phyloP scores from a whole-genome alignment of 805 yeast genomes.

The Lipomyces spencermartinsiae region DNA sequence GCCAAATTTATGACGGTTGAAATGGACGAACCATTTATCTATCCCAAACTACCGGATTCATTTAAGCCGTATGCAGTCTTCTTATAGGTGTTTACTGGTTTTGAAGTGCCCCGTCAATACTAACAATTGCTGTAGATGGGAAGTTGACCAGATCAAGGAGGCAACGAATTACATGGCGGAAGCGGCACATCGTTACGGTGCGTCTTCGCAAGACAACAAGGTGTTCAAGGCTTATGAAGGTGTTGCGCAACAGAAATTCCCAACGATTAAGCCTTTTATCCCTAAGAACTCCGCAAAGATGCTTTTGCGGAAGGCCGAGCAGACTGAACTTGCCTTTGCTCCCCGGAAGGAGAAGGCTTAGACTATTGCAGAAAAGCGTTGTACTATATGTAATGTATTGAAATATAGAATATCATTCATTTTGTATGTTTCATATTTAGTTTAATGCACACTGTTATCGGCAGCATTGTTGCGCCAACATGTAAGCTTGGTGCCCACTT shows the following conservation, averaged over 20 bases:
- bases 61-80: constrained; percentile 45
- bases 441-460: not conserved
- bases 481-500: too few relatives aligned
- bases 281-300: constrained; percentile 50
- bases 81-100: constrained; percentile 38
- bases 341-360: not conserved
- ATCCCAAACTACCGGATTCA: constrained; percentile 71
- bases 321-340: not conserved
- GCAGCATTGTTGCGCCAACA: too few relatives aligned
- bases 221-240: constrained; percentile 52
- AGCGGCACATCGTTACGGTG: constrained; percentile 41
- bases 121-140: constrained; percentile 25
- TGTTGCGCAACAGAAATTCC: constrained; percentile 61
- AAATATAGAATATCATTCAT: not conserved
- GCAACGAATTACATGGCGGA: constrained; percentile 30
- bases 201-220: constrained; percentile 26
- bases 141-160: constrained; percentile 24
- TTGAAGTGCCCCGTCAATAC: not conserved
- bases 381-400: not conserved
- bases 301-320: constrained; percentile 11
- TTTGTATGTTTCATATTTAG: not conserved
- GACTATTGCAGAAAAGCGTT: not conserved
- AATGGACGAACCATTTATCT: constrained; percentile 92
- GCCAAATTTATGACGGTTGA: constrained; percentile 96
- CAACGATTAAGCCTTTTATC: constrained; percentile 70